phyloP scores from a whole-genome alignment of 2,329 filamentous ascomycete genomes.

The Diaporthe sp. region DNA sequence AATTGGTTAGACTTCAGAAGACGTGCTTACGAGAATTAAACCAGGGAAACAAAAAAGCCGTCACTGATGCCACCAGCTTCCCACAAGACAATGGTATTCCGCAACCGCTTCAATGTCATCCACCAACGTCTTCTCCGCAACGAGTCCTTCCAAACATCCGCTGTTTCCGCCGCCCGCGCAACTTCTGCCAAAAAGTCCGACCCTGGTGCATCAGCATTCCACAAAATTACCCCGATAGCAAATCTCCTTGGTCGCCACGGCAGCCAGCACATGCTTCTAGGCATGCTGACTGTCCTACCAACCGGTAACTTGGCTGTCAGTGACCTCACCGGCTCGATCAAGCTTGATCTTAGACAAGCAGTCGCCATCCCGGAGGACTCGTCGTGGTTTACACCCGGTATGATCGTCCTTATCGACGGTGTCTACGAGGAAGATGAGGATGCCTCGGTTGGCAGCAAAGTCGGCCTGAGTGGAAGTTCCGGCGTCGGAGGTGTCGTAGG shows the following conservation, averaged over 20 bases:
- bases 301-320: slow-evolving; percentile 86
- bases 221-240: slow-evolving; percentile 90
- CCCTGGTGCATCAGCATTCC: slow-evolving; percentile 73
- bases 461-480: slow-evolving; percentile 78
- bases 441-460: slow-evolving; percentile 67
- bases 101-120: slow-evolving; percentile 91
- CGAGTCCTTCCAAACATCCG: slow-evolving; percentile 89
- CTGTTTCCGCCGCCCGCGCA: slow-evolving; percentile 74
- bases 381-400: slow-evolving; percentile 93
- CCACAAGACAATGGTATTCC: slow-evolving; percentile 88
- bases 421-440: slow-evolving; percentile 96
- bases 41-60: slow-evolving; percentile 73
- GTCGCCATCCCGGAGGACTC: slow-evolving; percentile 86
- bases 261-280: slow-evolving; percentile 87
- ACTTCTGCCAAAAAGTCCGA: slow-evolving; percentile 70
- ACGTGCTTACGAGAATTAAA: slow-evolving; percentile 17
- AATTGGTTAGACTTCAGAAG: not conserved
- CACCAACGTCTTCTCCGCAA: slow-evolving; percentile 94
- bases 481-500: slow-evolving; percentile 92
- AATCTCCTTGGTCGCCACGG: slow-evolving; percentile 84
- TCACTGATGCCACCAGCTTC: slow-evolving; percentile 82
- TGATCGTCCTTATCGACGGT: slow-evolving; percentile 95
- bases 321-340: slow-evolving; percentile 90
- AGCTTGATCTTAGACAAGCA: slow-evolving; percentile 85
- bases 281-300: slow-evolving; percentile 84